These are phyloP conservation scores for Stromatinia cepivora DNA, from an alignment of 2,329 filamentous ascomycete species.

Conservation along the genomic window DNA sequence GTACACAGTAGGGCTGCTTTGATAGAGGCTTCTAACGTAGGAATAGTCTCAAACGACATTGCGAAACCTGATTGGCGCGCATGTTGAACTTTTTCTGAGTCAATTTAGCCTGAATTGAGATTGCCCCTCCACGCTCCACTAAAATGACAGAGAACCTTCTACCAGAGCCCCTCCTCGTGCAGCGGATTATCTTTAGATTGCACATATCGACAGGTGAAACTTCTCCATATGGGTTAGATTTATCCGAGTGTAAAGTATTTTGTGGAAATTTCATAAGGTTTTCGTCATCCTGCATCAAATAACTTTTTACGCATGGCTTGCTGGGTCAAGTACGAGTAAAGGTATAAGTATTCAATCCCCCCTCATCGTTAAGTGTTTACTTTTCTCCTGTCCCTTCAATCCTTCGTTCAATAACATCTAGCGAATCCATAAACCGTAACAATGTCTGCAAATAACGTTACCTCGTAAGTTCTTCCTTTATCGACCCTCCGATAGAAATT, in stretches of 20 bases:
- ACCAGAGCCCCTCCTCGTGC: conserved; percentile 18
- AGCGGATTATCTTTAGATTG: conserved; percentile 13
- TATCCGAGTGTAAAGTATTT: conserved; percentile 9
- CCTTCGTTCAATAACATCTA: not conserved
- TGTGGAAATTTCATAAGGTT: not conserved
- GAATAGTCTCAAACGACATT: not conserved
- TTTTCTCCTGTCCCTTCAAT: not conserved
- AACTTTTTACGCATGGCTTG: not conserved
- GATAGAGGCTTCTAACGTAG: not conserved
- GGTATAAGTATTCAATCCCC: conserved; percentile 16
- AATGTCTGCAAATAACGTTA: conserved; percentile 39
- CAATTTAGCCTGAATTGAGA: conserved; percentile 29
- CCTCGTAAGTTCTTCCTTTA: conserved; percentile 32
- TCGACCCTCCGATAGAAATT: conserved; percentile 26
- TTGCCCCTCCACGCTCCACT: conserved; percentile 22
- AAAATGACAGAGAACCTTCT: conserved; percentile 9
- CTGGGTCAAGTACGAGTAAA: not conserved
- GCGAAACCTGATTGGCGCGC: conserved; percentile 30
- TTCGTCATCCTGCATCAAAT: conserved; percentile 19
- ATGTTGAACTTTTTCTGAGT: conserved; percentile 20
- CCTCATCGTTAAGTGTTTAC: not conserved
- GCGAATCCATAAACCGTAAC: conserved; percentile 5
- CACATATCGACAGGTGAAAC: not conserved
- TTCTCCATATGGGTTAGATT: conserved; percentile 16
- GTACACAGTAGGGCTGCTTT: not conserved